Percentiles rank a stretch among this genome's conserved stretches.
phyloP scores from a whole-genome alignment of 768 basidiomycete species.

The Myochromella boudieri region DNA sequence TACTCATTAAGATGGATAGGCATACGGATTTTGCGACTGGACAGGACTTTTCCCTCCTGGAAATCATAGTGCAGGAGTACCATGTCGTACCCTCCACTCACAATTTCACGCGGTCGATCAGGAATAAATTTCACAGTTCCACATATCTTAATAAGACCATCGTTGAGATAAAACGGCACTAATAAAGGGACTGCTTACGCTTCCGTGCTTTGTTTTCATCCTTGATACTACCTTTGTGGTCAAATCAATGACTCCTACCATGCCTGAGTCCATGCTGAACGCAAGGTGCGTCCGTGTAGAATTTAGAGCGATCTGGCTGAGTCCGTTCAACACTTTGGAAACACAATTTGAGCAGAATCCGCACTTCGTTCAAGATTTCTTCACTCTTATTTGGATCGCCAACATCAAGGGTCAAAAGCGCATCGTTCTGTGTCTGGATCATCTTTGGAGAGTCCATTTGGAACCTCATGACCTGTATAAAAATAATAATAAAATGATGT shows the following conservation, averaged over 20 bases:
- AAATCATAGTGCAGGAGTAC: slow-evolving; percentile 69
- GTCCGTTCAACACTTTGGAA: slow-evolving; percentile 24
- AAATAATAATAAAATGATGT: neutral
- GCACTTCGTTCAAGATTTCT: slow-evolving; percentile 71
- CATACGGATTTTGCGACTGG: slow-evolving; percentile 60
- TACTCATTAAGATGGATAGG: neutral
- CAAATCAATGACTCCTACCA: slow-evolving; percentile 66
- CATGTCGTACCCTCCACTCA: slow-evolving; percentile 79
- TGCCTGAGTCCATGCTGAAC: slow-evolving; percentile 70
- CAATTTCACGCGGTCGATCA: slow-evolving; percentile 64
- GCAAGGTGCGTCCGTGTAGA: slow-evolving; percentile 55
- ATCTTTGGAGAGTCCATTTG: slow-evolving; percentile 47
- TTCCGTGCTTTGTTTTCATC: slow-evolving; percentile 65
- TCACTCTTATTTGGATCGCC: slow-evolving; percentile 40
- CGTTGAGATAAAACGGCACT: slow-evolving; percentile 3
- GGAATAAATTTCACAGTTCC: slow-evolving; percentile 72
- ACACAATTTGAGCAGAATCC: slow-evolving; percentile 16
- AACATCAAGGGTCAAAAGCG: slow-evolving; percentile 41
- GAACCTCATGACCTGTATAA: slow-evolving; percentile 42
- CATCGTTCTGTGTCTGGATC: slow-evolving; percentile 54
- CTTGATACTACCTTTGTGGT: slow-evolving; percentile 41
- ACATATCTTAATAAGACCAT: no score
- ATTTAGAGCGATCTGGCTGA: slow-evolving; percentile 66
- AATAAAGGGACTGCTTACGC: slow-evolving; percentile 51
- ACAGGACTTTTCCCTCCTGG: slow-evolving; percentile 52